Conservation (phyloP, 306 rosid genomes). For the Astragalus glycyphyllos region DNA sequence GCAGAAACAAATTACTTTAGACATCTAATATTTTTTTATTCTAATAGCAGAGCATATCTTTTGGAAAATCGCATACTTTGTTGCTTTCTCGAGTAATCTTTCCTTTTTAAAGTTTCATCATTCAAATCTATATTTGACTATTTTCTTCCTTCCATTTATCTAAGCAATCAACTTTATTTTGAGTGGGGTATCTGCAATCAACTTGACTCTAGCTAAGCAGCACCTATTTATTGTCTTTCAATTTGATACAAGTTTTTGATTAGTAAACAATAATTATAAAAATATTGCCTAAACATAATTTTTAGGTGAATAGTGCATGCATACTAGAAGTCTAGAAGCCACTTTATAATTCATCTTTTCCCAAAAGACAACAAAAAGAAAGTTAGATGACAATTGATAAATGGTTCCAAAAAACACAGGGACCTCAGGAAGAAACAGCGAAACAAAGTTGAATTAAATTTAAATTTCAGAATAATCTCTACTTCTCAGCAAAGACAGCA, state of each 20-base stretch:
- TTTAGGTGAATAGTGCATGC: no score
- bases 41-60: conserved; percentile 5
- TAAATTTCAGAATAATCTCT: no score
- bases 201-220: neutral
- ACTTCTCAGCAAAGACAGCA: neutral
- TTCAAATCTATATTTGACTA: conserved; percentile 16
- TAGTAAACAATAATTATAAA: neutral
- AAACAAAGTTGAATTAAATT: neutral
- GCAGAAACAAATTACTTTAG: neutral
- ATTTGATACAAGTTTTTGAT: no score
- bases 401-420: neutral
- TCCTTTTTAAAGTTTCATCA: conserved; percentile 7
- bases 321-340: no score
- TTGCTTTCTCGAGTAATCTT: conserved; percentile 21
- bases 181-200: neutral
- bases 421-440: neutral
- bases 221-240: no score
- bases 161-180: conserved; percentile 1
- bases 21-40: neutral
- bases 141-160: conserved; percentile 20
- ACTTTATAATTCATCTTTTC: conserved; percentile 2
- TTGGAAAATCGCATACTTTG: neutral
- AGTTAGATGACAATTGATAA: conserved; percentile 14
- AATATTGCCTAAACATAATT: no score
- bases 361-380: conserved; percentile 29